phyloP scores from a whole-genome alignment of 257 asterid species.

The Coffea eugenioides region DNA sequence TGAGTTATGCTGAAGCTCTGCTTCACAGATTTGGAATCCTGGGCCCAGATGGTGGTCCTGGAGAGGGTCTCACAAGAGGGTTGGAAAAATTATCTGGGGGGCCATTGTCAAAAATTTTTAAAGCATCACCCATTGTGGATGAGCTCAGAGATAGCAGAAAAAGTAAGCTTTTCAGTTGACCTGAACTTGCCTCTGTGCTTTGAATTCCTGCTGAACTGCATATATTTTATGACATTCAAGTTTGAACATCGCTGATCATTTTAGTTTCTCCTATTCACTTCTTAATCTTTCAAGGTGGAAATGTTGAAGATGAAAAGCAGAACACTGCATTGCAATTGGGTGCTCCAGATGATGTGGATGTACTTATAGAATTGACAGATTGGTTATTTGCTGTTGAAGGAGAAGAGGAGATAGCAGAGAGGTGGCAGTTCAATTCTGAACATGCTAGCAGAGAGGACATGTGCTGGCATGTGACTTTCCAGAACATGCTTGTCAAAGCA shows the following conservation, averaged over 20 bases:
- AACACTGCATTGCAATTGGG: slow-evolving; percentile 59
- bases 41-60: slow-evolving; percentile 98
- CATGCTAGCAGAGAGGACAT: slow-evolving; percentile 67
- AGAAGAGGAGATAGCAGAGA: slow-evolving; percentile 58
- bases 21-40: slow-evolving; percentile 95
- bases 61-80: slow-evolving; percentile 85
- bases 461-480: slow-evolving; percentile 90
- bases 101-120: slow-evolving; percentile 80
- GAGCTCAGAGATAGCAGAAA: slow-evolving; percentile 52
- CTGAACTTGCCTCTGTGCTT: slow-evolving; percentile 13
- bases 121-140: slow-evolving; percentile 60
- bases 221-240: neutral
- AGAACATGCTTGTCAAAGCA: slow-evolving; percentile 60
- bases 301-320: slow-evolving; percentile 41
- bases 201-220: neutral
- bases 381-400: slow-evolving; percentile 99
- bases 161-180: slow-evolving; percentile 24
- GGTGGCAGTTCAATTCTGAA: slow-evolving; percentile 42
- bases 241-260: neutral
- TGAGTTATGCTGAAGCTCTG: slow-evolving; percentile 84
- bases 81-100: slow-evolving; percentile 79
- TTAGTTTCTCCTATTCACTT: slow-evolving; percentile 11
- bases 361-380: slow-evolving; percentile 76
- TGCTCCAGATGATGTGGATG: slow-evolving; percentile 82
- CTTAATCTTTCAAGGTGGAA: slow-evolving; percentile 48